phyloP scores from a whole-genome alignment of 2,329 filamentous ascomycete genomes.

The Pleoardoris graminearum region DNA sequence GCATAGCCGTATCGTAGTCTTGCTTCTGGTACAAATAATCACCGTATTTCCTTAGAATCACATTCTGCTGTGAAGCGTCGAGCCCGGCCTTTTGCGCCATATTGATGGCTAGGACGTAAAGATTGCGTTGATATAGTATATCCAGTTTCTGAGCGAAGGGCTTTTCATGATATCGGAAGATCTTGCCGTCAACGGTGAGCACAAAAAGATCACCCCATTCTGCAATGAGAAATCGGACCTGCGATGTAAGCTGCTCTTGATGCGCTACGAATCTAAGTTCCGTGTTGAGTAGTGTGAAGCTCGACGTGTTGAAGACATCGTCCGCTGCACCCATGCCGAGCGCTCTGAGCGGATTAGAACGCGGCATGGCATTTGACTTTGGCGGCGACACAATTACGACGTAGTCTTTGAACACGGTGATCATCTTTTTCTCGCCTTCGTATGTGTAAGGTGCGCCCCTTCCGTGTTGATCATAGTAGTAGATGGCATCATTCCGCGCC shows the following conservation, averaged over 20 bases:
- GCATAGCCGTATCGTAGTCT: conserved; percentile 98
- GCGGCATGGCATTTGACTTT: conserved; percentile 56
- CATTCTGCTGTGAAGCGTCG: conserved; percentile 78
- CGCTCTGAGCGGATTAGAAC: conserved; percentile 66
- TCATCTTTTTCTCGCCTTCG: conserved; percentile 83
- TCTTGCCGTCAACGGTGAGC: conserved; percentile 90
- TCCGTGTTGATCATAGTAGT: conserved; percentile 85
- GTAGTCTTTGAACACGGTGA: conserved; percentile 81
- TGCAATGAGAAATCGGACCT: conserved; percentile 77
- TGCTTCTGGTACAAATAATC: conserved; percentile 94
- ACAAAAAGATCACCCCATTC: conserved; percentile 92
- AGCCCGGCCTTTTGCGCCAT: conserved; percentile 87
- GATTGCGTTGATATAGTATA: conserved; percentile 89
- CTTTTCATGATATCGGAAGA: conserved; percentile 89
- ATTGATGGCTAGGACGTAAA: conserved; percentile 89
- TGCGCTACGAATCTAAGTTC: conserved; percentile 89
- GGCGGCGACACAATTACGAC: conserved; percentile 84
- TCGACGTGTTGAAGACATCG: conserved; percentile 81
- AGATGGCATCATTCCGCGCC: conserved; percentile 93
- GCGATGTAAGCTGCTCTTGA: conserved; percentile 79
- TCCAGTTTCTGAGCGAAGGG: conserved; percentile 87
- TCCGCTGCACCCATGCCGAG: conserved; percentile 75
- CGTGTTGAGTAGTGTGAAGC: conserved; percentile 88
- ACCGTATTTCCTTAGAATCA: conserved; percentile 91
- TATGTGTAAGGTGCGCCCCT: conserved; percentile 87